Evolutionary conservation across 345 rosid species (phyloP), one percentile per base, ranked within the genome.

Genomic region (Eutrema heterophyllum): DNA sequence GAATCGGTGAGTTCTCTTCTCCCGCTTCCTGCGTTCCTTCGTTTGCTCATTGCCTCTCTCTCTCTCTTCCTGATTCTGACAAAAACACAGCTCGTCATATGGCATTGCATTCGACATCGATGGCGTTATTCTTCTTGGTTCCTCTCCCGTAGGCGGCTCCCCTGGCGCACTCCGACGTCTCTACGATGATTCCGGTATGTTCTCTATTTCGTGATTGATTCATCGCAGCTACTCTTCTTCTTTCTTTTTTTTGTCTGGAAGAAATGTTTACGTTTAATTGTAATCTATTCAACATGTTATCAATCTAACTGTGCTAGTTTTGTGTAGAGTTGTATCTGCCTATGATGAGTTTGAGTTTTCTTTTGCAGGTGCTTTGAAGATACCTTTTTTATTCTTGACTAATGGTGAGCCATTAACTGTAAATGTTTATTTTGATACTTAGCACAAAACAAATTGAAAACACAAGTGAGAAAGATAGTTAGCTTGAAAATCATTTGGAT

Each of bases 81-180:
- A 54, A 12, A 48, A 49, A 5, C 12, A 32, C 79, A 86, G 93
- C 56, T 71, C 87, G 65, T 70, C 86, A 16, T 90, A 84, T 64
- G 92, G 96, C 77, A 85, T 91, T 70, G 90, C 94, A 5, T 93
- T 93, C 81, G 96, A 90, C 54, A 89, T 91, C 72, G 98, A 93
- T 58, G 96, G 98, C 21, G 97, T 93, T 64, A 38, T 93, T 58
- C 85, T 93, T 48, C 91, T 88, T 36, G 92, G 94, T 49, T 82
- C 80, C 64, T 18, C 85, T 57, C 92, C 98, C 52, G 68, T 89
- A 5, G 96, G 98, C 8, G 90, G 91, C 70, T 87, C 97, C 43
- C 81, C 84, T 4, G 81, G 43, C 14, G 92, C 92, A 2, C 85
- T 93, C 67, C 76, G 70, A 38, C 76, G 94, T 39, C 81, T 90